These are phyloP conservation scores for Ramularia collo-cygni DNA, from an alignment of 2,329 filamentous ascomycete genomes.

Conservation along the genomic window DNA sequence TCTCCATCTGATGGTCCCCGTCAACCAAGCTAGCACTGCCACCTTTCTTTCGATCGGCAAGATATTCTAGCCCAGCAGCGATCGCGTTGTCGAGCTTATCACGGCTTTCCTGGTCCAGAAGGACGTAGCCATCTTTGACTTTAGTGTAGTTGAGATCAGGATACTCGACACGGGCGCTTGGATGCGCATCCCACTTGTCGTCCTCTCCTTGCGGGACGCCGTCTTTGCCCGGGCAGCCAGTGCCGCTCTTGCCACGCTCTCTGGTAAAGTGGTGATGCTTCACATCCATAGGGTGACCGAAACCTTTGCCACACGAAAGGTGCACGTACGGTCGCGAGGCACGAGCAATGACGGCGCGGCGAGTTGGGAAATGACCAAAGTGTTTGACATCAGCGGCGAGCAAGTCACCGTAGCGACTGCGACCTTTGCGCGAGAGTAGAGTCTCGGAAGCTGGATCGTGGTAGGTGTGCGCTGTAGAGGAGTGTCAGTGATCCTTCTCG, in stretches of 20 bases:
- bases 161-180: slow-evolving; percentile 17
- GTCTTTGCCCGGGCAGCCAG: slow-evolving; percentile 5
- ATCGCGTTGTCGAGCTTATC: slow-evolving; percentile 20
- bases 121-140: slow-evolving; percentile 18
- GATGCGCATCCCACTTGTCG: slow-evolving; percentile 17
- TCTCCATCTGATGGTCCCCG: neutral
- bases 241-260: slow-evolving; percentile 2
- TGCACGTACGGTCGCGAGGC: slow-evolving; percentile 22
- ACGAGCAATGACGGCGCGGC: slow-evolving; percentile 19
- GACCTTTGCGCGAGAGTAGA: slow-evolving; percentile 1
- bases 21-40: neutral
- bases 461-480: neutral
- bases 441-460: neutral
- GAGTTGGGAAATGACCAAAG: slow-evolving; percentile 17
- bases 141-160: slow-evolving; percentile 15
- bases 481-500: neutral
- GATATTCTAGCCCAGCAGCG: slow-evolving; percentile 8
- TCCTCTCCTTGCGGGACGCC: slow-evolving; percentile 1
- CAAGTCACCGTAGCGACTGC: neutral
- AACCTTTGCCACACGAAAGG: slow-evolving; percentile 17
- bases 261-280: slow-evolving; percentile 17
- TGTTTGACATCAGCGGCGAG: slow-evolving; percentile 8
- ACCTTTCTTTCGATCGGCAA: neutral
- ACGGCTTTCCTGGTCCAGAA: slow-evolving; percentile 17
- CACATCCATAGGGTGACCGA: slow-evolving; percentile 22